Evolutionary conservation across 352 stramenopile species (phyloP), one percentile per base, ranked within the genome.

Genomic region (Blastocystis hominis): DNA sequence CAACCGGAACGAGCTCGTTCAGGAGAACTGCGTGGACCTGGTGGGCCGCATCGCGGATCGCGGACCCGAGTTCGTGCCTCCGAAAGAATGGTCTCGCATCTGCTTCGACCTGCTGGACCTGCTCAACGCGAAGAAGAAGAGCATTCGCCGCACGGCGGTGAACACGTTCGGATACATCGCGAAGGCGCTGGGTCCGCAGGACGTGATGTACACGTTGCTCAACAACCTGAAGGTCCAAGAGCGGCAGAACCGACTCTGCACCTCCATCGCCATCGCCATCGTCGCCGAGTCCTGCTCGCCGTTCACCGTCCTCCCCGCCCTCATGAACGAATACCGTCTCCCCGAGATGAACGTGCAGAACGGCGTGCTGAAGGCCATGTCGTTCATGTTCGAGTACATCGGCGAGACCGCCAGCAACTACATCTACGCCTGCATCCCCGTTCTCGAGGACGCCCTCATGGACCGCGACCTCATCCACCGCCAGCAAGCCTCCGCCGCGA

Each of bases 381-480:
- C 94, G 86, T 99, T 99, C 91, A 98, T 99, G 95, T 99, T 99
- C 89, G 95, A 99, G 92, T 99, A 99, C 92, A 99, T 99, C 92
- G 97, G 96, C 84, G 95, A 98, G 89, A 98, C 98, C 94, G 95
- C 94, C 77, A 98, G 98, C 91, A 96, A 99, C 91, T 99, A 99
- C 91, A 98, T 99, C 64, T 98, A 98, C 91, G 95, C 95, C 1
- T 95, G 98, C n/a, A 93, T 94, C 2, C 96, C 97, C 20, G 90
- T 99, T 75, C 92, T 99, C 20, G 95, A 98, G 89, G 96, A 99
- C 91, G 96, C 97, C 50, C 92, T 99, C 9, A 98, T 98, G 95
- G 96, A 99, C 89, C 94, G 96, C 50, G 97, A 99, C 90, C 90
- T 98, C 70, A 96, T 99, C 46, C 96, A 99, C 92, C 95, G 96